A percentile compares a stretch with the other conserved stretches of the same genome.
Conservation (phyloP, 371 early-diverging fungal genomes). For the Syncephalastrum sp. region DNA sequence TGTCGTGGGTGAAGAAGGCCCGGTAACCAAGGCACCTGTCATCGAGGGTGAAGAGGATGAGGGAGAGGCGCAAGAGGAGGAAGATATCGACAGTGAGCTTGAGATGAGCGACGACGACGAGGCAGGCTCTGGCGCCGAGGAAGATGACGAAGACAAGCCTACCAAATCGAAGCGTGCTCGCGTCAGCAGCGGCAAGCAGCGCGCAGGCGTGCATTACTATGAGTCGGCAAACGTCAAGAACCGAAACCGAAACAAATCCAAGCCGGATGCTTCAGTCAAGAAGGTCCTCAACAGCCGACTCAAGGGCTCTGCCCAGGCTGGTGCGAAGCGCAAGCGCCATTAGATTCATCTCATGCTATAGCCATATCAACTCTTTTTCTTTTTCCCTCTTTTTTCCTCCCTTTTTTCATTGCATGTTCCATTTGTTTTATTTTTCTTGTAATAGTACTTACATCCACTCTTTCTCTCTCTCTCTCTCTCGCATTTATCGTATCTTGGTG, state of each 20-base stretch:
- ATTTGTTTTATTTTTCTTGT: neutral
- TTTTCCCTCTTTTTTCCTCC: neutral
- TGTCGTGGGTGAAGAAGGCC: conserved; percentile 75
- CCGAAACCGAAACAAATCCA: conserved; percentile 77
- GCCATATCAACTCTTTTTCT: conserved; percentile 7
- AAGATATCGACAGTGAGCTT: conserved; percentile 59
- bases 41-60: conserved; percentile 25
- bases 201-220: conserved; percentile 86
- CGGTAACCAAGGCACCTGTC: conserved; percentile 28
- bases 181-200: conserved; percentile 55
- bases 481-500: too few species aligned
- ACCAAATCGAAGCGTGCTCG: conserved; percentile 16
- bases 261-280: conserved; percentile 59
- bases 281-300: conserved; percentile 42
- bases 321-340: conserved; percentile 42
- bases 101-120: conserved; percentile 54
- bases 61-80: conserved; percentile 38
- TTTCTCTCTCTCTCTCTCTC: too few species aligned
- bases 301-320: conserved; percentile 38
- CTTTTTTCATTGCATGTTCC: conserved; percentile 1
- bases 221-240: conserved; percentile 93
- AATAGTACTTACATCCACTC: too few species aligned
- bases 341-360: conserved; percentile 3
- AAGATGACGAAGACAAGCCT: conserved; percentile 31
- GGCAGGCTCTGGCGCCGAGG: conserved; percentile 24